Evolutionary conservation across 257 asterid species (phyloP).

Genomic region (Haberlea rhodopensis): DNA sequence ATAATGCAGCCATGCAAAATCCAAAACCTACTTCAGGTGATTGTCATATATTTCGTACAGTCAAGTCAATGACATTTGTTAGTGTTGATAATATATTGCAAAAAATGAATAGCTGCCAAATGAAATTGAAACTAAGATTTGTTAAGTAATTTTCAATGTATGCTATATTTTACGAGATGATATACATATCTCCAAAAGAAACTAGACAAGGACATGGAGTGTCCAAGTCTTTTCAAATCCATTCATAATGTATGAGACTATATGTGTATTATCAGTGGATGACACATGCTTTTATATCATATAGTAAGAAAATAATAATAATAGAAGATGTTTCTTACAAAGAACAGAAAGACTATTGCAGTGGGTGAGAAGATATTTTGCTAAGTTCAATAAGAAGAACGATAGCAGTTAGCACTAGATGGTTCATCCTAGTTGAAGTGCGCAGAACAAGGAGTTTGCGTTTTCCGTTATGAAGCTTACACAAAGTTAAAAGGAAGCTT

Average conservation of each 20-base stretch:
- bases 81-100: neutral
- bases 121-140: neutral
- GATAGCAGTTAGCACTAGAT: neutral
- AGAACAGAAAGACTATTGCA: neutral
- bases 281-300: no score
- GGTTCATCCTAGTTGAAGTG: neutral
- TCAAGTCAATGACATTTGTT: neutral
- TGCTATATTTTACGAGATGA: neutral
- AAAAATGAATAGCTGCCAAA: neutral
- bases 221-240: neutral
- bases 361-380: neutral
- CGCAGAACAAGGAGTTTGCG: neutral
- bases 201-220: no score
- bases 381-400: neutral
- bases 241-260: neutral
- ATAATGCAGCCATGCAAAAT: no score
- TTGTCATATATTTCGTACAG: neutral
- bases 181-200: neutral
- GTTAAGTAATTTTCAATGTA: neutral
- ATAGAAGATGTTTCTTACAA: neutral
- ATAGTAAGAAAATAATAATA: no score
- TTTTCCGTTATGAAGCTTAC: neutral
- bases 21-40: no score
- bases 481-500: no score
- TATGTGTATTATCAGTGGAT: no score